Conservation (phyloP, 176 grass and related monocot species). For the Tillandsia fasciculata region DNA sequence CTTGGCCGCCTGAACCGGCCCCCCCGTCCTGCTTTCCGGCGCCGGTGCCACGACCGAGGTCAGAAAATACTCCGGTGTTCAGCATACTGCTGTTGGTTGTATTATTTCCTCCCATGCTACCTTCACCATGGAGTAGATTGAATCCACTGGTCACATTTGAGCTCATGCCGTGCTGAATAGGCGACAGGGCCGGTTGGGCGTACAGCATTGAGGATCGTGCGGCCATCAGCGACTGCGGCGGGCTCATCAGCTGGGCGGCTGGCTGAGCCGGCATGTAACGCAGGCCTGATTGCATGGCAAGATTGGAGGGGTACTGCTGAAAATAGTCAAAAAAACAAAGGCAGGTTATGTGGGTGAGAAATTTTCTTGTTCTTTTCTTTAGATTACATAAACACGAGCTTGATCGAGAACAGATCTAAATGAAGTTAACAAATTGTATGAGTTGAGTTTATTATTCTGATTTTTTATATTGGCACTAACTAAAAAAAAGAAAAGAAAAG, state of each 20-base stretch:
- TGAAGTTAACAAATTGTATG: not conserved
- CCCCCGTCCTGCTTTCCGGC: slow-evolving; percentile 42
- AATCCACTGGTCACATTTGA: slow-evolving; percentile 48
- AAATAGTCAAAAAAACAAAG: not conserved
- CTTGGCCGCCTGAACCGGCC: slow-evolving; percentile 44
- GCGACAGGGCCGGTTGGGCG: slow-evolving; percentile 47
- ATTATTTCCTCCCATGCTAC: slow-evolving; percentile 48
- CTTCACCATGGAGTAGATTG: slow-evolving; percentile 81
- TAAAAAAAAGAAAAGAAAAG: not conserved
- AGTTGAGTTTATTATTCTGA: not conserved
- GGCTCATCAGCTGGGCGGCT: slow-evolving; percentile 54
- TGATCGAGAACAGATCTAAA: no score
- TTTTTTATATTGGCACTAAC: not conserved
- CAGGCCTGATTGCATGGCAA: slow-evolving; percentile 77
- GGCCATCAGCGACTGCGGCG: slow-evolving; percentile 63
- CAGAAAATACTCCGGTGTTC: slow-evolving; percentile 52
- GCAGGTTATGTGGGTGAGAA: no score
- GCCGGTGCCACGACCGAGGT: slow-evolving; percentile 44
- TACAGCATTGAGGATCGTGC: slow-evolving; percentile 80
- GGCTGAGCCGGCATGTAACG: slow-evolving; percentile 73
- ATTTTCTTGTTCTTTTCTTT: no score
- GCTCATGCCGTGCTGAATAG: slow-evolving; percentile 59
- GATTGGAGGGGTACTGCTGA: slow-evolving; percentile 63
- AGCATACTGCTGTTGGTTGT: slow-evolving; percentile 30
- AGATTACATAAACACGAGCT: no score